phyloP scores from a whole-genome alignment of 768 basidiomycete species.

The Calocybe cyanea region DNA sequence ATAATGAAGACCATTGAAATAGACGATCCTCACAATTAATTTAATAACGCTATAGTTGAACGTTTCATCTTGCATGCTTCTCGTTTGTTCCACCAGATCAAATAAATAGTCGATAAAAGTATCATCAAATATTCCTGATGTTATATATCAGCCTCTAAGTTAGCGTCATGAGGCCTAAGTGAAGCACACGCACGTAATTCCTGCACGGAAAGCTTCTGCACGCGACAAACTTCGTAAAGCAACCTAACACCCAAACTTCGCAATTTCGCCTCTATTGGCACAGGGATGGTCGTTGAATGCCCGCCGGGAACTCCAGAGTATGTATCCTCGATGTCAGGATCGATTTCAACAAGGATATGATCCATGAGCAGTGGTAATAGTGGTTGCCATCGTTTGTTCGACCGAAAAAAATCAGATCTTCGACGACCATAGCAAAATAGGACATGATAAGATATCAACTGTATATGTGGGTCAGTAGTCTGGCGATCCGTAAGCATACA shows the following conservation, averaged over 20 bases:
- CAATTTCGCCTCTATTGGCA: constrained; percentile 84
- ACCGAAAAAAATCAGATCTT: constrained; percentile 66
- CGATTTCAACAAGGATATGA: constrained; percentile 76
- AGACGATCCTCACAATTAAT: constrained; percentile 64
- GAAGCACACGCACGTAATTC: constrained; percentile 65
- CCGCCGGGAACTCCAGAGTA: constrained; percentile 44
- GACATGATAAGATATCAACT: constrained; percentile 74
- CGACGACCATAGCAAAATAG: constrained; percentile 75
- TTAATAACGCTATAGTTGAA: constrained; percentile 97
- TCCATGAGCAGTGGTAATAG: constrained; percentile 83
- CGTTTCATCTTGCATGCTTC: constrained; percentile 82
- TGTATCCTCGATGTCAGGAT: constrained; percentile 65
- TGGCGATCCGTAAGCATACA: constrained; percentile 23
- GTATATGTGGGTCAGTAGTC: constrained; percentile 83
- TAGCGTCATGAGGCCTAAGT: too few species aligned
- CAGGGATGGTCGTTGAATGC: constrained; percentile 37
- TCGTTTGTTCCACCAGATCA: constrained; percentile 90
- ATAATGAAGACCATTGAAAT: background rate
- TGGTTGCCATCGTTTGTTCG: constrained; percentile 79
- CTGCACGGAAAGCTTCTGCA: constrained; percentile 73
- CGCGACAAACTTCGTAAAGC: constrained; percentile 90
- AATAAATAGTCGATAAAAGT: constrained; percentile 86
- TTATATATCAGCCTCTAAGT: background rate
- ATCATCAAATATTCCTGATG: constrained; percentile 76
- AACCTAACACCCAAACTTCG: constrained; percentile 66